phyloP scores from a whole-genome alignment of 352 stramenopile genomes.

The Phytophthora macrochlamydospora region DNA sequence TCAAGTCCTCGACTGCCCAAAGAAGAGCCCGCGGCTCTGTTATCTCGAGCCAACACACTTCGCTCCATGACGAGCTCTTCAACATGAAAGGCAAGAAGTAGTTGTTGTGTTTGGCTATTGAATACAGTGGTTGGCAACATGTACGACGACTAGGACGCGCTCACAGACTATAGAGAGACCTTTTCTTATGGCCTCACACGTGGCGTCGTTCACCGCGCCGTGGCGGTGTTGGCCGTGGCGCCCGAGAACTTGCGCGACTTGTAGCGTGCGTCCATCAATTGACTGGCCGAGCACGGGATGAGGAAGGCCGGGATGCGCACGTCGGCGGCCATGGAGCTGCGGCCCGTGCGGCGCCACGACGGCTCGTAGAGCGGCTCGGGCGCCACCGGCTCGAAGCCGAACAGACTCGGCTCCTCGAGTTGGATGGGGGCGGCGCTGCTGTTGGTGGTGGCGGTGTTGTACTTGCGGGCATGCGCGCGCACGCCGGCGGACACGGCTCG shows the following conservation, averaged over 20 bases:
- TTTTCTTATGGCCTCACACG: background rate
- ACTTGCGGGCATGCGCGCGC: conserved; percentile 16
- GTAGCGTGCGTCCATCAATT: conserved; percentile 67
- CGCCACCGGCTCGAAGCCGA: background rate
- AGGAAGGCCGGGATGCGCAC: conserved; percentile 64
- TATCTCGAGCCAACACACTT: background rate
- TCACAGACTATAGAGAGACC: background rate
- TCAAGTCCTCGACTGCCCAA: background rate
- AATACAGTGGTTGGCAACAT: background rate
- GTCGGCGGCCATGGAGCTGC: conserved; percentile 38
- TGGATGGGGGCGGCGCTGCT: conserved; percentile 8
- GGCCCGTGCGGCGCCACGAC: conserved; percentile 25
- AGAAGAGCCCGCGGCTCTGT: background rate
- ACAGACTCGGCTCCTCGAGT: conserved; percentile 3
- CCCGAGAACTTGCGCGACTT: conserved; percentile 29
- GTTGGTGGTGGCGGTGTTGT: conserved; percentile 5
- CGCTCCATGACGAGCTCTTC: background rate
- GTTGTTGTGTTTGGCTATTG: background rate
- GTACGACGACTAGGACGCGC: background rate
- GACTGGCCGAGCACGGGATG: conserved; percentile 55
- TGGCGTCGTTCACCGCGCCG: conserved; percentile 8
- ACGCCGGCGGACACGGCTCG: conserved; percentile 21
- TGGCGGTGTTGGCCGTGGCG: conserved; percentile 5
- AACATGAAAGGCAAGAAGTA: background rate
- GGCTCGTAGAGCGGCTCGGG: conserved; percentile 19